These are phyloP conservation scores for Dinochytrium kinnereticum DNA, from an alignment of 371 early-diverging fungal genomes.

Conservation along the genomic window DNA sequence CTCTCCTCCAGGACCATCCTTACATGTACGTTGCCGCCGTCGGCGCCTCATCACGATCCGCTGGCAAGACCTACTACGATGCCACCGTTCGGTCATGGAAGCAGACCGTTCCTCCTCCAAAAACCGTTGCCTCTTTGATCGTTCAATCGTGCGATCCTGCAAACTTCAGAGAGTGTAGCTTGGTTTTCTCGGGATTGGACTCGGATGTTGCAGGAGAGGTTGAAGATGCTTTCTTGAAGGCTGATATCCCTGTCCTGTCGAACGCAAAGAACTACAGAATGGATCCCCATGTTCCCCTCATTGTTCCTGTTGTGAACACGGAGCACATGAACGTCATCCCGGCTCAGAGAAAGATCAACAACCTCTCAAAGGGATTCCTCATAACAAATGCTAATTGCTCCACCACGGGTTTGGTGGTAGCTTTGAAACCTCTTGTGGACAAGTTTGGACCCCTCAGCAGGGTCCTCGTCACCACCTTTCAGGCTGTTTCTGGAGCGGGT, in stretches of 20 bases:
- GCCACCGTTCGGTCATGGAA: constrained; percentile 81
- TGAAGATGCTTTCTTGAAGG: constrained; percentile 73
- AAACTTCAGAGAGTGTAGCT: constrained; percentile 79
- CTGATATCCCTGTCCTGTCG: constrained; percentile 88
- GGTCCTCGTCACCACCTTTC: constrained; percentile 83
- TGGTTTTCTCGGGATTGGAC: constrained; percentile 94
- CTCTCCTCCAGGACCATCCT: constrained; percentile 85
- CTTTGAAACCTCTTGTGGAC: constrained; percentile 88
- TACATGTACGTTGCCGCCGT: constrained; percentile 82
- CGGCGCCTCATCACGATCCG: constrained; percentile 91
- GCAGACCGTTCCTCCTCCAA: constrained; percentile 79
- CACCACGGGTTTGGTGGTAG: constrained; percentile 91
- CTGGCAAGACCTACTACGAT: constrained; percentile 80
- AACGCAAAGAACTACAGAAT: constrained; percentile 96
- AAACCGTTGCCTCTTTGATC: constrained; percentile 57
- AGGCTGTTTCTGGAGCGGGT: constrained; percentile 93
- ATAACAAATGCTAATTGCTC: constrained; percentile 98
- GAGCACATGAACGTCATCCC: constrained; percentile 71
- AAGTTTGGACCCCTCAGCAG: constrained; percentile 81
- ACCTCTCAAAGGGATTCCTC: constrained; percentile 79
- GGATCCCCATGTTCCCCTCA: constrained; percentile 84
- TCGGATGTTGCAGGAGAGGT: constrained; percentile 92
- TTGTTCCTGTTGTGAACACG: constrained; percentile 91
- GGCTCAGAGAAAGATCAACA: neutral
- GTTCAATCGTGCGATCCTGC: constrained; percentile 81